A percentile compares a stretch with the other conserved stretches of the same genome.
These are phyloP conservation scores for Byssothecium circinans DNA, from an alignment of 2,329 filamentous ascomycete species.

Conservation along the genomic window DNA sequence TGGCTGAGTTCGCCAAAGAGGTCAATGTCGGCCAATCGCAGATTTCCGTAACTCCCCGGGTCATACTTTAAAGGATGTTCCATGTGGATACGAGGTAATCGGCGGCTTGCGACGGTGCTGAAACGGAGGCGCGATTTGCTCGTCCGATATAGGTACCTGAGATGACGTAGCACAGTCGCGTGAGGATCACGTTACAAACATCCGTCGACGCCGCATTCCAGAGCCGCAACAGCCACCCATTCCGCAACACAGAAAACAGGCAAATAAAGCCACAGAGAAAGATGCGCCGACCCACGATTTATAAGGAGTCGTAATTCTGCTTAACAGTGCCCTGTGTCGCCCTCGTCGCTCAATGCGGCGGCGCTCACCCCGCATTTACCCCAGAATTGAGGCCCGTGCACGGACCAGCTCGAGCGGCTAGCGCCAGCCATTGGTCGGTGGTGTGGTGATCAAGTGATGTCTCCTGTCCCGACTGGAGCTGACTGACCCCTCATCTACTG, in stretches of 20 bases:
- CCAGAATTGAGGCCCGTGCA: constrained; percentile 21
- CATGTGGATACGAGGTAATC: constrained; percentile 19
- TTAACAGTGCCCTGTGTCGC: not conserved
- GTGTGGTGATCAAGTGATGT: constrained; percentile 42
- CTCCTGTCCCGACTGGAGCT: constrained; percentile 25
- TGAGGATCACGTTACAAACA: constrained; percentile 32
- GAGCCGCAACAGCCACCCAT: constrained; percentile 1
- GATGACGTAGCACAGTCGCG: constrained; percentile 38
- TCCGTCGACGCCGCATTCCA: constrained; percentile 1
- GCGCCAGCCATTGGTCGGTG: constrained; percentile 25
- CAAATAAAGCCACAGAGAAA: not conserved
- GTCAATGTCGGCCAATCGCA: constrained; percentile 6
- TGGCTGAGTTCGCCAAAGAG: too few species aligned
- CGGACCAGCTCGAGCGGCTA: constrained; percentile 10
- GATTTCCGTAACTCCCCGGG: not conserved
- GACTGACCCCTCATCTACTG: constrained; percentile 40
- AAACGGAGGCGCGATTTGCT: constrained; percentile 24
- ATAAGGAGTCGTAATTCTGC: constrained; percentile 6
- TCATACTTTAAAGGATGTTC: not conserved
- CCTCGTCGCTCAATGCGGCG: constrained; percentile 4
- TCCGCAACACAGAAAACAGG: not conserved
- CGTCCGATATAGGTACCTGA: constrained; percentile 11
- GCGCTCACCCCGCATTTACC: constrained; percentile 32
- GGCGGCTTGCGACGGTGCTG: constrained; percentile 18
- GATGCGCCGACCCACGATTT: constrained; percentile 5